Evolutionary conservation across 2,329 filamentous ascomycete genomes (phyloP).

Genomic region (Hansfordia pulvinata): DNA sequence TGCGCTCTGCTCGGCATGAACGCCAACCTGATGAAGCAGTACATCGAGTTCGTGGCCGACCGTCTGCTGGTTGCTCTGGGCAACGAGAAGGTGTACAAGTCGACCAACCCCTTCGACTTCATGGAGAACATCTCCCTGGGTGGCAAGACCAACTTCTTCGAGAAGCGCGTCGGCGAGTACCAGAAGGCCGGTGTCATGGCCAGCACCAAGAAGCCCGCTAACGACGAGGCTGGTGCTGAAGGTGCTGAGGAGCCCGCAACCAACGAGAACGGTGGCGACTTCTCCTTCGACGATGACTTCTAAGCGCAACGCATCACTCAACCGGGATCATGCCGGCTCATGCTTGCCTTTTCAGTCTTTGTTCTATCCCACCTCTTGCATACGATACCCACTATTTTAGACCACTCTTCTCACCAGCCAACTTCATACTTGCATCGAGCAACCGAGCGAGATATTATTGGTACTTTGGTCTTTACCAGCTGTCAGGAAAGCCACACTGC

Average conservation of each 20-base stretch:
- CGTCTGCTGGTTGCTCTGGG: slow-evolving; percentile 85
- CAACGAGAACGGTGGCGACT: slow-evolving; percentile 58
- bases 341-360: slow-evolving; percentile 5
- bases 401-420: slow-evolving; percentile 14
- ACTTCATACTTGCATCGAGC: too few species aligned
- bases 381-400: slow-evolving; percentile 10
- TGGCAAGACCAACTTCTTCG: slow-evolving; percentile 99
- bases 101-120: slow-evolving; percentile 96
- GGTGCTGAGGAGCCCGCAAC: slow-evolving; percentile 29
- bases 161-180: slow-evolving; percentile 99
- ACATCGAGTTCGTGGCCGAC: slow-evolving; percentile 99
- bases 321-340: too few species aligned
- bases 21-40: slow-evolving; percentile 93
- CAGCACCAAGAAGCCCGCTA: slow-evolving; percentile 59
- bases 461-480: too few species aligned
- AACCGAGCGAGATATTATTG: too few species aligned
- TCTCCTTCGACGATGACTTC: slow-evolving; percentile 94
- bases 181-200: slow-evolving; percentile 99
- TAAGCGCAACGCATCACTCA: slow-evolving; percentile 33
- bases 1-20: slow-evolving; percentile 96
- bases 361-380: slow-evolving; percentile 6
- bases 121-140: slow-evolving; percentile 99
- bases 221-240: slow-evolving; percentile 26
- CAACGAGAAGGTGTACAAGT: slow-evolving; percentile 87
- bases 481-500: too few species aligned